phyloP scores from a whole-genome alignment of 2,329 filamentous ascomycete genomes.

The Pseudogymnoascus sp. region DNA sequence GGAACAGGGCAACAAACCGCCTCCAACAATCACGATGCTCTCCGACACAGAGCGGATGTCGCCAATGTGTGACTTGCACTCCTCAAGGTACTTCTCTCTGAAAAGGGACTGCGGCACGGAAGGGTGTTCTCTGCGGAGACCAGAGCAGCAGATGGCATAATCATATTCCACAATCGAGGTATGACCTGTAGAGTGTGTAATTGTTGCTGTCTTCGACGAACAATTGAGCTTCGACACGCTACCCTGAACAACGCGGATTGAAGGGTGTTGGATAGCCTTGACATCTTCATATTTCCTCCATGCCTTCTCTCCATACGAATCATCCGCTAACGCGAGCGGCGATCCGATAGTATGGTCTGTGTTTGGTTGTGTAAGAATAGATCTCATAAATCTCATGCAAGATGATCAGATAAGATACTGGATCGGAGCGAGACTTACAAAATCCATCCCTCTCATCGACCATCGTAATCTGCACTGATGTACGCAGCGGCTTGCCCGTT shows the following conservation, averaged over 20 bases:
- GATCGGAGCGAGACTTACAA: conserved; percentile 43
- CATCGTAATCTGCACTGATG: conserved; percentile 61
- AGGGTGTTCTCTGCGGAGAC: conserved; percentile 61
- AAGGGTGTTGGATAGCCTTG: conserved; percentile 53
- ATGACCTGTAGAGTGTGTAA: conserved; percentile 41
- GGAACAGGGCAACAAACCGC: conserved; percentile 35
- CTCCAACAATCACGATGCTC: conserved; percentile 65
- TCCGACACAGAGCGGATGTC: conserved; percentile 42
- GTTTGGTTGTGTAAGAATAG: conserved; percentile 6
- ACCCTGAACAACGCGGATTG: conserved; percentile 58
- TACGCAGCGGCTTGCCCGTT: conserved; percentile 30
- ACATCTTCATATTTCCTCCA: conserved; percentile 65
- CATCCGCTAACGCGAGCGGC: conserved; percentile 60
- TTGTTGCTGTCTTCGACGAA: conserved; percentile 48
- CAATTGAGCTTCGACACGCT: conserved; percentile 53
- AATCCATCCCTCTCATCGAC: conserved; percentile 78
- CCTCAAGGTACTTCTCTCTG: conserved; percentile 53
- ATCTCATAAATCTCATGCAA: not conserved
- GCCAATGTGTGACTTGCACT: conserved; percentile 52
- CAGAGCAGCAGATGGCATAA: conserved; percentile 65
- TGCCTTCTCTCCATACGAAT: conserved; percentile 53
- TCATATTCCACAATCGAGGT: conserved; percentile 48
- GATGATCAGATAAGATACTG: conserved; percentile 1
- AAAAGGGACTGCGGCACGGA: conserved; percentile 60
- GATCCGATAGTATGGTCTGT: conserved; percentile 68